A percentile compares a stretch with the other conserved stretches of the same genome.
Evolutionary conservation across 345 rosid species (phyloP).

Genomic region (Cochlearia excelsa): DNA sequence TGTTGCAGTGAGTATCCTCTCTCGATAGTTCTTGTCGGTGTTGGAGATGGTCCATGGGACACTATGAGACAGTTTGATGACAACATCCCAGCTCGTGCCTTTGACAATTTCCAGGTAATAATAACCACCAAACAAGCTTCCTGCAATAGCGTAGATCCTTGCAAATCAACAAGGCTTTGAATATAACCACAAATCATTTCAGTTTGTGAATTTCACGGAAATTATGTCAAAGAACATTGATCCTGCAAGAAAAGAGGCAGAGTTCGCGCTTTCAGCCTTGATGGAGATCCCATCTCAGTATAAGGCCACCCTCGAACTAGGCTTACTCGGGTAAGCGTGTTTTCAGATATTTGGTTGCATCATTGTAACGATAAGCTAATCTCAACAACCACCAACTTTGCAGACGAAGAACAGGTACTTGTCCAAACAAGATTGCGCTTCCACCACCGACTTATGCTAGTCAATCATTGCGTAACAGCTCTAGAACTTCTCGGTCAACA

Average conservation of each 20-base stretch:
- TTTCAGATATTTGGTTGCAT: neutral
- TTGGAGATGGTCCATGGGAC: conserved; percentile 98
- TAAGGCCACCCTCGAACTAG: conserved; percentile 77
- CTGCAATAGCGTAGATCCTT: neutral
- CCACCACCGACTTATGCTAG: conserved; percentile 63
- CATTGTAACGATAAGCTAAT: neutral
- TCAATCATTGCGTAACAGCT: conserved; percentile 41
- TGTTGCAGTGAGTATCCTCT: conserved; percentile 67
- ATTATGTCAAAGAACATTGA: conserved; percentile 70
- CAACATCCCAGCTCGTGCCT: conserved; percentile 82
- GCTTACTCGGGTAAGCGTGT: conserved; percentile 61
- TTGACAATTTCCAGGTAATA: conserved; percentile 69
- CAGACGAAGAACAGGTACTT: conserved; percentile 47
- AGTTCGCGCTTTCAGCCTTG: conserved; percentile 78
- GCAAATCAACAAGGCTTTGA: too few species aligned
- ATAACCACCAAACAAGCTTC: conserved; percentile 2
- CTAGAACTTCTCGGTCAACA: conserved; percentile 43
- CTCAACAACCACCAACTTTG: conserved; percentile 2
- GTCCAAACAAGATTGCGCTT: conserved; percentile 59
- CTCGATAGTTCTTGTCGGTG: conserved; percentile 86
- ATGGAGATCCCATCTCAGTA: conserved; percentile 96
- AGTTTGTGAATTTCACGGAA: conserved; percentile 88
- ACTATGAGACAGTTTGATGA: conserved; percentile 93
- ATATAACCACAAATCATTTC: neutral
- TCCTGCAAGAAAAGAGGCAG: conserved; percentile 63